Evolutionary conservation across 2,329 filamentous ascomycete species (phyloP), one percentile per base, ranked within the genome.

Genomic region (Cyphellophora europaea): DNA sequence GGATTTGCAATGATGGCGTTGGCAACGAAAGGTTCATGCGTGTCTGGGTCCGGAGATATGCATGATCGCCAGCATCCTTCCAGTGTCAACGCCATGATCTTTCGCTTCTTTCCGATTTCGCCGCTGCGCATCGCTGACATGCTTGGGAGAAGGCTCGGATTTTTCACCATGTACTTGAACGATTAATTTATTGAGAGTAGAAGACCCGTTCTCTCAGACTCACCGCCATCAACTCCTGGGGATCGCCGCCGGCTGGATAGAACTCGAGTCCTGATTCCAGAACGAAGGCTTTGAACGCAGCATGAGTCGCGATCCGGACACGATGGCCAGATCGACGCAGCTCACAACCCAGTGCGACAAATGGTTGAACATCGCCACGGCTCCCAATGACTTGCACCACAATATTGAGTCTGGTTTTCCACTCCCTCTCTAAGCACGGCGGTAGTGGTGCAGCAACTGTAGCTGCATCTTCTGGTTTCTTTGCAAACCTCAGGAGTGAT

Each of bases 91-190:
- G 78, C 75, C 42, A 93, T 86, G 11, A 81, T 82, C 43, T 72
- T 77, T 18, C 85, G 71, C 18, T 83, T 69, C 56, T 79, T 81
- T 28, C 73, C 78, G 32, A 93, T 74, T 52, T 91, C 85, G 5
- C 85, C 85, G 44, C 72, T 82, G 40, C 77, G 78, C 32, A 93
- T 59, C 1, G 82, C 78, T 32, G 87, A 79, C 39, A 89, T 74
- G 1, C 81, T 81, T 2, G 86, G 86, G 79, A 93, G 85, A 19
- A 93, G 64, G 0, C 85, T 83, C 0, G 86, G 84, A 48, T 91
- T 82, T 57, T 88, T 88, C 29, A 91, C 85, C 85, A 93, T 93
- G 50, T 88, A 93, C n/a, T n/a, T n/a, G n/a, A n/a, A n/a, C n/a
- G n/a, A n/a, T n/a, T n/a, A n/a, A n/a, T n/a, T n/a, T n/a, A n/a